phyloP scores from a whole-genome alignment of 306 rosid genomes.

The Arachis hypogaea region DNA sequence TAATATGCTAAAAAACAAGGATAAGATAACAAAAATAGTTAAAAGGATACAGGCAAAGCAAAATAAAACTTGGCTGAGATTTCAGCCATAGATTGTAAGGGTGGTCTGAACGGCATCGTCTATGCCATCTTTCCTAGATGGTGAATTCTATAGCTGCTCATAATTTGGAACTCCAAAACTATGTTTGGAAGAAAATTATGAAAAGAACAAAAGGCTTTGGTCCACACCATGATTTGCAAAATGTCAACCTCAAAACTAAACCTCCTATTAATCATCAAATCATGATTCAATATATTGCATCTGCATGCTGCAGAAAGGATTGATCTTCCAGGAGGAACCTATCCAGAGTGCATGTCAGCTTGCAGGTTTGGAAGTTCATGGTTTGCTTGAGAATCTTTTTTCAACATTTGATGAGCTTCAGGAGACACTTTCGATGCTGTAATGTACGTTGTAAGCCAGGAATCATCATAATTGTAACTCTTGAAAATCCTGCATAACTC shows the following conservation, averaged over 20 bases:
- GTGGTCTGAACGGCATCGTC: slow-evolving; percentile 77
- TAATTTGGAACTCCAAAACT: neutral
- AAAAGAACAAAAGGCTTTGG: too few species aligned
- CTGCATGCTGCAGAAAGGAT: neutral
- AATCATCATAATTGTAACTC: slow-evolving; percentile 52
- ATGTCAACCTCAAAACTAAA: too few species aligned
- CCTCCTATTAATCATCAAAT: slow-evolving; percentile 12
- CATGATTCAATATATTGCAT: slow-evolving; percentile 1
- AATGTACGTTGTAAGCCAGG: slow-evolving; percentile 51
- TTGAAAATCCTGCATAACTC: slow-evolving; percentile 63
- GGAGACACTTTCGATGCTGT: slow-evolving; percentile 49
- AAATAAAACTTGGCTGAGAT: slow-evolving; percentile 93
- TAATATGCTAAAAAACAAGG: neutral
- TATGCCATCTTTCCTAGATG: slow-evolving; percentile 83
- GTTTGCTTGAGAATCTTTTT: slow-evolving; percentile 40
- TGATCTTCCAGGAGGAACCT: neutral
- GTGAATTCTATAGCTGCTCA: slow-evolving; percentile 65
- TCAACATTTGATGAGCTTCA: slow-evolving; percentile 44
- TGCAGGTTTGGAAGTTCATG: slow-evolving; percentile 7
- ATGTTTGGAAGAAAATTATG: too few species aligned
- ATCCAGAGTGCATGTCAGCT: slow-evolving; percentile 10
- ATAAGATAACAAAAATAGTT: neutral
- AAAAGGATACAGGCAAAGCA: slow-evolving; percentile 74
- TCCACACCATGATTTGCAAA: too few species aligned
- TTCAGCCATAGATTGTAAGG: slow-evolving; percentile 89